These are phyloP conservation scores for Zizania latifolia DNA, from an alignment of 176 grass and related monocot species.

Conservation along the genomic window DNA sequence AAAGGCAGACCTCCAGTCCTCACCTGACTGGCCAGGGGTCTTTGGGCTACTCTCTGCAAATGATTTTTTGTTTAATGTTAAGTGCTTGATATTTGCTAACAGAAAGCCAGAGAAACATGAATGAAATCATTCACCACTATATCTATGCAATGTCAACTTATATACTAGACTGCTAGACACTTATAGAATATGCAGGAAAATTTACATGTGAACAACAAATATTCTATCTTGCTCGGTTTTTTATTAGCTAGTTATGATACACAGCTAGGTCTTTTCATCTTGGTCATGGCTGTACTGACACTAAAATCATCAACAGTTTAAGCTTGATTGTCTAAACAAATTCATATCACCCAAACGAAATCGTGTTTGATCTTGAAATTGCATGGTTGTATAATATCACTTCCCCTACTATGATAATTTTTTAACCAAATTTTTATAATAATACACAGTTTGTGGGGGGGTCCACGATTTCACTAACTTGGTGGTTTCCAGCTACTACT, in stretches of 20 bases:
- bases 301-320: background rate
- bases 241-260: background rate
- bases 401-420: background rate
- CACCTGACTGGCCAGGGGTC: conserved; percentile 49
- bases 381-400: background rate
- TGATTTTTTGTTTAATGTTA: conserved; percentile 24
- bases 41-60: conserved; percentile 61
- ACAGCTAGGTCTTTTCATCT: background rate
- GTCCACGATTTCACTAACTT: background rate
- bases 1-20: conserved; percentile 96
- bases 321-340: background rate
- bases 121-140: background rate
- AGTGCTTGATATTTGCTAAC: background rate
- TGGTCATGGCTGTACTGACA: background rate
- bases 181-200: conserved; percentile 6
- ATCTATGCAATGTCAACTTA: background rate
- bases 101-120: conserved; percentile 16
- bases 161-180: background rate
- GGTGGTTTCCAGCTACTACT: background rate
- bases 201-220: background rate
- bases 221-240: background rate
- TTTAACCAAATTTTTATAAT: background rate
- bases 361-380: background rate
- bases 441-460: background rate
- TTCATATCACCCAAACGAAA: too few relatives aligned